Evolutionary conservation across 164 flowering plant genomes (phyloP), one percentile per base, ranked within the genome.

Genomic region (Annona squamosa): DNA sequence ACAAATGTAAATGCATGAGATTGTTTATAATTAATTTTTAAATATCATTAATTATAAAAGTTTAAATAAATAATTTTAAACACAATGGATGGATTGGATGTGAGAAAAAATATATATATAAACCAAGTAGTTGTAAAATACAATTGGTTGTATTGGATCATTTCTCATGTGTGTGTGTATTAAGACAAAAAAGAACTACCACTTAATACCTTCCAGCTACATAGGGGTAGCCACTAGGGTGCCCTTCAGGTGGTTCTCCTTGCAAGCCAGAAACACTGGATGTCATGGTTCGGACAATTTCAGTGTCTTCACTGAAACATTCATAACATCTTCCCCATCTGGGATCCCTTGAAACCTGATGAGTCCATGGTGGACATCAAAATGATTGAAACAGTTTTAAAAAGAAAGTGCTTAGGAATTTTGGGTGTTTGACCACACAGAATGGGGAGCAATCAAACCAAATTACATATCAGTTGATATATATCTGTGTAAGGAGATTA

Each of bases 271-370:
- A 37, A 43, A 91, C 77, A 68, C 84, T 47, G 56, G 86, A 77
- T 43, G 91, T 83, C 96, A 91, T 85, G 75, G 81, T 82, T 72
- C 86, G 73, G 46, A 91, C 96, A 61, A 85, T 73, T 68, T 89
- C 82, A 52, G 89, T 82, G 75, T 87, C 92, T 80, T 89, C 88
- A 46, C 92, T 83, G 76, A 76, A 89, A 76, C 90, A 83, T 81
- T 89, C 96, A 71, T 86, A 89, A 78, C 84, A 84, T 79, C 93
- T 82, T 76, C 91, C 93, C 96, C 93, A 89, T 79, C 93, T 86
- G 42, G 96, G 91, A 80, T 91, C 93, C 81, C 81, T 87, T 66
- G 78, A 76, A 4, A 88, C 91, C 96, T 91, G 85, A 72, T 42
- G 45, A 42, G 43, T 41, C 10, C 45, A 66, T 66, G 41, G 59